Base-by-base conservation (phyloP, 306 rosid genomes). In the Nissolia schottii region DNA sequence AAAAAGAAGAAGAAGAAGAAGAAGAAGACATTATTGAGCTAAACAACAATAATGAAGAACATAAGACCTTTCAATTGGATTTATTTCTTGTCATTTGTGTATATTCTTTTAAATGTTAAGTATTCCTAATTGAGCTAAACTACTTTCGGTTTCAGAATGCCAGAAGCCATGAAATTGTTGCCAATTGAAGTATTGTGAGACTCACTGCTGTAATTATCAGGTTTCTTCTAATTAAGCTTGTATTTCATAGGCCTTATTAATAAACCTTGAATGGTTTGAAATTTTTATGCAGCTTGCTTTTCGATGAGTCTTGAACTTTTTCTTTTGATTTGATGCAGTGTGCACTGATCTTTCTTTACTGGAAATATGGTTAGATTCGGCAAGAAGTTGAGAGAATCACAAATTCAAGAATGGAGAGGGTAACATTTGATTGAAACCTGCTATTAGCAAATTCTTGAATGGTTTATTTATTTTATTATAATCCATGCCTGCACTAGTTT, bases 321-420 rank as follows among this genome's bases (percentile, higher is more conserved):
- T 29, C 18, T 69, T 25, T 64, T 35, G 24, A 16, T 40, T 67
- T 49, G 40, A 19, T 28, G 5, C 62, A 76, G 82, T 50, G 82
- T 50, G 46, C 61, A 61, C 9, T 35, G 55, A 40, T 63, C 60
- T 59, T 55, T 67, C 51, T 71, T 15, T 23, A n/a, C 32, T 75
- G 67, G 58, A 83, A n/a, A 73, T 71, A 92, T 92, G 97, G 97
- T 92, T 60, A 90, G 82, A 28, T 92, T 89, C 23, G 96, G 97
- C 53, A 92, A 92, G 79, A 92, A 86, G 87, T 78, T 92, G 80
- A 86, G 97, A 87, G 96, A 89, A 80, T 81, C 84, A 24, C 93
- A 86, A 63, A 73, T 92, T 80, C 87, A 84, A 82, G 97, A 92
- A 89, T 92, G 97, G 97, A 85, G 85, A 66, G 79, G 87, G 97